Evolutionary conservation across 2,329 filamentous ascomycete genomes (phyloP).

Genomic region (Triangularia setosa): DNA sequence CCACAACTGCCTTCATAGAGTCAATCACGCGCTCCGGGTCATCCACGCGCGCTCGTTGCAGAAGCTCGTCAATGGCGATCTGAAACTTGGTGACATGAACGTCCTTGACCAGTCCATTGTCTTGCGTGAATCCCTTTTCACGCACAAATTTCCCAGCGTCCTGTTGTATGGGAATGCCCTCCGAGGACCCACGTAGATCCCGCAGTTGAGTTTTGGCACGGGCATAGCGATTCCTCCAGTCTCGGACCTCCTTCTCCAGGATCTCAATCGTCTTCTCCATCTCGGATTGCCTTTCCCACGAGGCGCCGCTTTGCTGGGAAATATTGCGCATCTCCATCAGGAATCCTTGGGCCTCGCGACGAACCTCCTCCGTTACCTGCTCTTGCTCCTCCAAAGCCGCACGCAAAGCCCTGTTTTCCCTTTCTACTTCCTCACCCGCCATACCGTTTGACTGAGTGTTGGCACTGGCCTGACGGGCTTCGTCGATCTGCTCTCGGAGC

Average conservation of each 20-base stretch:
- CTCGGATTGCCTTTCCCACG: slow-evolving; percentile 77
- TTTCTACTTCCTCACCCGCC: slow-evolving; percentile 54
- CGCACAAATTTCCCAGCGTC: slow-evolving; percentile 65
- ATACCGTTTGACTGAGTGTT: slow-evolving; percentile 26
- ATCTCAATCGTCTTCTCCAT: slow-evolving; percentile 70
- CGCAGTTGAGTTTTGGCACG: slow-evolving; percentile 83
- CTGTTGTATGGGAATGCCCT: slow-evolving; percentile 65
- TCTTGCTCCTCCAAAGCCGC: slow-evolving; percentile 68
- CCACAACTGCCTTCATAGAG: slow-evolving; percentile 80
- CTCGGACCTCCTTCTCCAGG: slow-evolving; percentile 77
- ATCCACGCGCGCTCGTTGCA: slow-evolving; percentile 71
- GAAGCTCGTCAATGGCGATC: slow-evolving; percentile 84
- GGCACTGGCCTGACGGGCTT: slow-evolving; percentile 28
- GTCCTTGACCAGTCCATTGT: slow-evolving; percentile 79
- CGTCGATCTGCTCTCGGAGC: slow-evolving; percentile 61
- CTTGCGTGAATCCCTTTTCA: slow-evolving; percentile 64
- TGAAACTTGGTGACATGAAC: slow-evolving; percentile 94
- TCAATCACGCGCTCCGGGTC: slow-evolving; percentile 73
- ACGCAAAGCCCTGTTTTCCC: slow-evolving; percentile 67
- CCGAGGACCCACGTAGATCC: slow-evolving; percentile 73
- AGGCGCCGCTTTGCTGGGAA: slow-evolving; percentile 72
- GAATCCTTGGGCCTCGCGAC: slow-evolving; percentile 76
- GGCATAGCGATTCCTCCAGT: slow-evolving; percentile 89
- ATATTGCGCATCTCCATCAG: slow-evolving; percentile 84
- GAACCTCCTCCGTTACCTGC: slow-evolving; percentile 80